These are phyloP conservation scores for Gossypium lobatum DNA, from an alignment of 441 rosid genomes.

Conservation along the genomic window DNA sequence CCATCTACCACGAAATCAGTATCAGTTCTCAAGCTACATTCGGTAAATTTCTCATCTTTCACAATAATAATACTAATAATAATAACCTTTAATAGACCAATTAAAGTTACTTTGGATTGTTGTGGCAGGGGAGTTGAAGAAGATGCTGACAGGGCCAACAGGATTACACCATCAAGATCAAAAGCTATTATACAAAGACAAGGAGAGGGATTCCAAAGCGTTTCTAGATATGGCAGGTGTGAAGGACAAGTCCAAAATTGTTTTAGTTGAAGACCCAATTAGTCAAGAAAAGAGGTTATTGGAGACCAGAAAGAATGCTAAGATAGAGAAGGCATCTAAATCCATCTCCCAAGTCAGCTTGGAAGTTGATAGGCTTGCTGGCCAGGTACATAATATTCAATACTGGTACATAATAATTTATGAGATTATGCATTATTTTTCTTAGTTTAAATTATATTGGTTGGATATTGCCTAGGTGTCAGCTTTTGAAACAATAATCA, in stretches of 20 bases:
- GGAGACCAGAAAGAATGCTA: slow-evolving; percentile 80
- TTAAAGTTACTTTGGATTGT: not conserved
- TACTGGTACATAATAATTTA: not conserved
- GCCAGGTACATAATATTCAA: slow-evolving; percentile 40
- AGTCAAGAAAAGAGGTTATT: slow-evolving; percentile 79
- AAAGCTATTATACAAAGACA: slow-evolving; percentile 78
- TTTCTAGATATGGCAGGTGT: slow-evolving; percentile 88
- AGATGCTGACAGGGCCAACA: slow-evolving; percentile 76
- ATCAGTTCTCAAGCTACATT: slow-evolving; percentile 85
- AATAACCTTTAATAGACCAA: not conserved
- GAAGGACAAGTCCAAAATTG: slow-evolving; percentile 83
- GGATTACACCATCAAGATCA: slow-evolving; percentile 89
- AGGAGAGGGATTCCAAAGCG: slow-evolving; percentile 82
- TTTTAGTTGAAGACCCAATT: slow-evolving; percentile 74
- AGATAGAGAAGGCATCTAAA: slow-evolving; percentile 78
- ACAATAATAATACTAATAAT: not conserved
- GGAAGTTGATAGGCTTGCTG: slow-evolving; percentile 80
- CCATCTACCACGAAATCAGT: slow-evolving; percentile 69
- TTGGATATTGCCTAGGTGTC: slow-evolving; percentile 53
- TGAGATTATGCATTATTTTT: not conserved
- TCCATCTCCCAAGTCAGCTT: slow-evolving; percentile 83
- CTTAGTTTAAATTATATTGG: not conserved
- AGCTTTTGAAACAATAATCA: slow-evolving; percentile 54
- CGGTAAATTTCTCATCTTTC: slow-evolving; percentile 35
- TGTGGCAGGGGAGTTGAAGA: slow-evolving; percentile 85